Percentiles rank a stretch among this genome's conserved stretches.
phyloP scores from a whole-genome alignment of 2,329 filamentous ascomycete genomes.

The Monosporascus sp. region DNA sequence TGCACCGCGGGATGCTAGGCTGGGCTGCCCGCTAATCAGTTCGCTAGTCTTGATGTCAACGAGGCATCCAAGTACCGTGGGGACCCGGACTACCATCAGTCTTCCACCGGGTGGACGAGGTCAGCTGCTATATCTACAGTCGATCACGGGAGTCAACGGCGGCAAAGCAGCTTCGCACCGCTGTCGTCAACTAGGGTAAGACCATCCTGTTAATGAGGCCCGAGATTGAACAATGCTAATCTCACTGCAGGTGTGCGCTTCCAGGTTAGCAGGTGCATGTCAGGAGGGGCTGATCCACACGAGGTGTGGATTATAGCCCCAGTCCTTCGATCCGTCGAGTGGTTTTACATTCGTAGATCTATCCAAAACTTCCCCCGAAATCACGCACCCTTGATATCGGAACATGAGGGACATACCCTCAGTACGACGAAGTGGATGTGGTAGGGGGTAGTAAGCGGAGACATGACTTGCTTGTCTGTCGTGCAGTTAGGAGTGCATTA shows the following conservation, averaged over 20 bases:
- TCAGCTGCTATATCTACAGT: not conserved
- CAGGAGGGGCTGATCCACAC: not conserved
- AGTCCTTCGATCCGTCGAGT: not conserved
- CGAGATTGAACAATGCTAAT: not conserved
- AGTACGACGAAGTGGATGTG: not conserved
- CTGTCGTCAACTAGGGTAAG: not conserved
- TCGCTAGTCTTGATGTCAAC: not conserved
- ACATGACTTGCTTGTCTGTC: not conserved
- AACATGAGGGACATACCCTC: not conserved
- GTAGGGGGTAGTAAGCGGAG: not conserved
- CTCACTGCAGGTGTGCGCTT: not conserved
- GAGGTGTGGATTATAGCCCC: not conserved
- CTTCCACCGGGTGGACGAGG: not conserved
- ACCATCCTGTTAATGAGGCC: no score
- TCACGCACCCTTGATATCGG: not conserved
- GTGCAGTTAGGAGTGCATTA: not conserved
- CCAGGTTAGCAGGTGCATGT: not conserved
- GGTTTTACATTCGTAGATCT: not conserved
- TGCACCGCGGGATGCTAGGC: not conserved
- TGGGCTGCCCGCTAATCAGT: not conserved
- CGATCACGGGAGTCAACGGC: not conserved
- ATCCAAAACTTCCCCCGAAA: not conserved
- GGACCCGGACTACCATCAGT: not conserved
- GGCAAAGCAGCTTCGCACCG: not conserved
- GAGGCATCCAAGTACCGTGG: not conserved